These are phyloP conservation scores for Boletus mariae DNA, from an alignment of 1,284 basidiomycete species.

Conservation along the genomic window DNA sequence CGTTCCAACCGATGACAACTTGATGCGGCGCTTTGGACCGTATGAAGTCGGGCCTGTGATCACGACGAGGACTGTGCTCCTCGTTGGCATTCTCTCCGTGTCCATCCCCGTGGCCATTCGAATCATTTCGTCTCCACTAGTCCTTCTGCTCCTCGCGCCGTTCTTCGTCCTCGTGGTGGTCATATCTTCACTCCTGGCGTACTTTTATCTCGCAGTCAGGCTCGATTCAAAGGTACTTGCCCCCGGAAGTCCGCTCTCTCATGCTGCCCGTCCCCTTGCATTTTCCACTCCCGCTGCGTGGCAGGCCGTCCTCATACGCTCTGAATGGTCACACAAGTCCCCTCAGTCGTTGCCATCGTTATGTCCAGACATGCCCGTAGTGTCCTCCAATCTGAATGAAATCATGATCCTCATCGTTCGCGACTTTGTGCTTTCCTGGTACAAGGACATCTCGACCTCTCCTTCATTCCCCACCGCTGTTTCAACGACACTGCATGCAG, in stretches of 20 bases:
- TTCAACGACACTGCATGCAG: conserved; percentile 69
- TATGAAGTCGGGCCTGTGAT: conserved; percentile 28
- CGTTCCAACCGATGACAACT: not conserved
- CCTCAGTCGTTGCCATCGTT: conserved; percentile 61
- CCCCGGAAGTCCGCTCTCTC: conserved; percentile 37
- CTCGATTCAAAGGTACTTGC: conserved; percentile 46
- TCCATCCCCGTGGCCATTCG: conserved; percentile 51
- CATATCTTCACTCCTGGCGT: conserved; percentile 48
- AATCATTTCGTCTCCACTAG: conserved; percentile 59
- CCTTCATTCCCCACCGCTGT: conserved; percentile 86
- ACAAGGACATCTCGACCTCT: conserved; percentile 77
- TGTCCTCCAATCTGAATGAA: conserved; percentile 69
- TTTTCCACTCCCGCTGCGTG: conserved; percentile 91
- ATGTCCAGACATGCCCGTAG: conserved; percentile 55
- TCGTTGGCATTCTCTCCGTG: conserved; percentile 52
- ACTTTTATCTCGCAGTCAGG: conserved; percentile 53
- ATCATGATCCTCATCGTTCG: conserved; percentile 76
- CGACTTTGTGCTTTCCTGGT: conserved; percentile 87
- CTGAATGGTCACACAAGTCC: conserved; percentile 75
- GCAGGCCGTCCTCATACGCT: conserved; percentile 81
- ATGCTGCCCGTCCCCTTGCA: conserved; percentile 64
- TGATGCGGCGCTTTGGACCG: not conserved
- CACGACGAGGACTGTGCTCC: conserved; percentile 47
- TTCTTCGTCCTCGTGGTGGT: conserved; percentile 49
- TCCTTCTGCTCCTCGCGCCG: conserved; percentile 61